Evolutionary conservation across 192 early-diverging fungal species (phyloP), one percentile per base, ranked within the genome.

Genomic region (Backusella circina): DNA sequence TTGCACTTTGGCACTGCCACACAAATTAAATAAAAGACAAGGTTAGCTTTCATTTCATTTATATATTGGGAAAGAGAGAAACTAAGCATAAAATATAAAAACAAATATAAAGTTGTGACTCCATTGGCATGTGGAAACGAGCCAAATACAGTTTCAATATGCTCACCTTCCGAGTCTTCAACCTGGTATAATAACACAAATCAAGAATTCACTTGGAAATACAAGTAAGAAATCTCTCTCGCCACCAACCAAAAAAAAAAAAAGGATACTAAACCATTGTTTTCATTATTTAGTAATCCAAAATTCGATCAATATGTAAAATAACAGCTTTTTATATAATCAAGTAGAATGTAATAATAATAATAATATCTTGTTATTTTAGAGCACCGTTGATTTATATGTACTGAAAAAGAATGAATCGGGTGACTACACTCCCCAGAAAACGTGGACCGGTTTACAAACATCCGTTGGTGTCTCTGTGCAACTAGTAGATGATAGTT

Each of bases 171-270:
- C 4, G 28, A 35, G 33, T 15, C 37, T n/a, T 69, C 70, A 32
- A 26, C 36, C 10, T 81, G 75, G 75, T 74, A 81, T 47, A 81
- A 81, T 30, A 13, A 54, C n/a, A 81, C 79, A 26, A 57, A 64
- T 35, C 67, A 81, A 64, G 72, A 72, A 66, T 61, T 81, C 39
- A 67, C 57, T 51, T 81, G 79, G 79, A 81, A 81, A 41, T 81
- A 77, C 75, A 74, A 81, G 79, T 81, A 81, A 81, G 67, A 67
- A 7, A 54, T 47, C 15, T 47, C 12, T 39, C 10, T 36, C n/a
- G 2, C 12, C 21, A 10, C 23, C 65, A 28, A 50, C 16, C 54
- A 31, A 65, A 51, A 51, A 21, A 8, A 41, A 36, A 16, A 33
- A 67, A 35, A 67, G 35, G 2, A 38, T 6, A 36, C 50, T 72